Evolutionary conservation across 257 asterid species (phyloP), one percentile per base, ranked within the genome.

Genomic region (Solanum clarkiae): DNA sequence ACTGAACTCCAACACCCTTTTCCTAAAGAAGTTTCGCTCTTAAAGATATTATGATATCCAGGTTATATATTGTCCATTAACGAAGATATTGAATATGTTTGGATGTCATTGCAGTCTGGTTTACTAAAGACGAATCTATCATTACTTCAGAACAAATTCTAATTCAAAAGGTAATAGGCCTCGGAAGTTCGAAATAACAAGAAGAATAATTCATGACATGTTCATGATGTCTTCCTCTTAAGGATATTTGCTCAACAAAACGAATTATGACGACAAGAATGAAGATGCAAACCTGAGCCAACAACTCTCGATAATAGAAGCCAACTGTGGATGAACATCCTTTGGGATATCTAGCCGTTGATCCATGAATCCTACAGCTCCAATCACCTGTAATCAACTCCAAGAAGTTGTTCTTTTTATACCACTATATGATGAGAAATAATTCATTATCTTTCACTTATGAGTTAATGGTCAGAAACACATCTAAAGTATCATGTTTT

Each of bases 311-410:
- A 95, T 94, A 65, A 96, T 85, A n/a, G 97, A 91, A 80, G 88
- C 93, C 98, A 98, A 95, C 66, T 92, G 91, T 5, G 96, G 94
- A 85, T 93, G 94, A 17, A 94, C 88, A 65, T 94, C 95, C 77
- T 80, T 85, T 32, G 99, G 99, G 80, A 95, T 91, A 69, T 96
- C 98, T 53, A 96, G 88, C 65, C 96, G 92, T 88, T 92, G 98
- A 88, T 95, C 89, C 98, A 96, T 96, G 90, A 96, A 96, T 24
- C 98, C 99, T 88, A 96, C 98, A 66, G 98, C 98, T 85, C 94
- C 99, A 65, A 96, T 92, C 47, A 96, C 98, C 99, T 96, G 92
- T 75, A 91, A 68, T 59, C 79, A 85, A 84, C 84, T 26, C 63
- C 82, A 53, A 29, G 8, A 53, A 53, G 65, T 79, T 79, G 26